A percentile compares a stretch with the other conserved stretches of the same genome.
Evolutionary conservation across 1,284 basidiomycete genomes (phyloP).

Genomic region (Boletus nobilissimus): DNA sequence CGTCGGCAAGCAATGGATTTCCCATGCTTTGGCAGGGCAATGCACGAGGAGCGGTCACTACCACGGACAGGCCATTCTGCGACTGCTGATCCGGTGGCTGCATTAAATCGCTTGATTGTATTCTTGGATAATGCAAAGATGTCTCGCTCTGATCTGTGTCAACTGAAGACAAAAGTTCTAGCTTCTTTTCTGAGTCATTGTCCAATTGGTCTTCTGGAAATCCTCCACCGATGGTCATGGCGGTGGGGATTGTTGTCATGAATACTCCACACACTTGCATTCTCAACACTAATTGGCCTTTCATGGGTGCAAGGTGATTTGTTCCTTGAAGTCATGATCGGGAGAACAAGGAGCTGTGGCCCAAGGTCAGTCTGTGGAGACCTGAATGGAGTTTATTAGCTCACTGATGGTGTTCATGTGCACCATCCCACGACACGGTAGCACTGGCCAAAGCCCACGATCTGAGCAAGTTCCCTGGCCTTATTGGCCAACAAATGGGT

Average conservation of each 20-base stretch:
- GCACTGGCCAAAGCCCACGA: not conserved
- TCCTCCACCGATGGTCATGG: not conserved
- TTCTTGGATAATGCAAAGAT: too few species aligned
- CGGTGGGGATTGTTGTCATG: not conserved
- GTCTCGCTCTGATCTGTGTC: too few species aligned
- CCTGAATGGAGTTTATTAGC: slow-evolving; percentile 16
- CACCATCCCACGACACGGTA: not conserved
- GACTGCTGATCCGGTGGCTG: too few species aligned
- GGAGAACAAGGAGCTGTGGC: slow-evolving; percentile 4
- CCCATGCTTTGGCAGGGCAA: too few species aligned
- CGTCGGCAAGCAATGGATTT: too few species aligned
- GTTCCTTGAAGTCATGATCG: not conserved
- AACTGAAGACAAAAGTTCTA: too few species aligned
- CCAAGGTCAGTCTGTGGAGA: slow-evolving; percentile 4
- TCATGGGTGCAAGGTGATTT: not conserved
- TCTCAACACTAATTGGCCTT: not conserved
- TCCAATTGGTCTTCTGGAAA: not conserved
- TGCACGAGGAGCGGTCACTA: too few species aligned
- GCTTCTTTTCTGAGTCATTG: not conserved
- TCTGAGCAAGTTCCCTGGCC: not conserved
- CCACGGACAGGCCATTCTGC: too few species aligned
- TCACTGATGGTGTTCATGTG: not conserved
- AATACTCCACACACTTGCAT: not conserved
- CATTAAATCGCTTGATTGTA: too few species aligned
- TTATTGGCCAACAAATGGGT: not conserved